Conservation (phyloP, 257 asterid species). For the Mitragyna speciosa region DNA sequence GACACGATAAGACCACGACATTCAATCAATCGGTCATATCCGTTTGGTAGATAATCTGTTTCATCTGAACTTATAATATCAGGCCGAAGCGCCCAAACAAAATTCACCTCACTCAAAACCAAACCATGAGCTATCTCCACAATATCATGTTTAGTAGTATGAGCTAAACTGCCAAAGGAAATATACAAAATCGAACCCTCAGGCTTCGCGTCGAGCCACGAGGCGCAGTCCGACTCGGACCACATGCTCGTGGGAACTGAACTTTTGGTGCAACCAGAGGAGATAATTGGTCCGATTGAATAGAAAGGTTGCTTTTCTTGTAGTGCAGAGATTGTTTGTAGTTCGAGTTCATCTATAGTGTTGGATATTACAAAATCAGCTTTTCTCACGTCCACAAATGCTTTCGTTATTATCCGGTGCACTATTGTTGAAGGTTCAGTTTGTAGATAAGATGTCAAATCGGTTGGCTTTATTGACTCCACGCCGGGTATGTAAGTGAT, state of each 20-base stretch:
- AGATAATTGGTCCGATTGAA: constrained; percentile 54
- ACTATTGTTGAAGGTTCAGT: constrained; percentile 39
- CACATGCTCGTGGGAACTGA: constrained; percentile 43
- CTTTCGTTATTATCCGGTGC: no score
- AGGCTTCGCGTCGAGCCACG: constrained; percentile 37
- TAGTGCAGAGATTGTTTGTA: constrained; percentile 48
- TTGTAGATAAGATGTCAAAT: constrained; percentile 62
- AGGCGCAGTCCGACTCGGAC: constrained; percentile 45
- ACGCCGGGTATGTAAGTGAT: constrained; percentile 76
- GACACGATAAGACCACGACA: constrained; percentile 54
- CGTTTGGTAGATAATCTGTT: not conserved
- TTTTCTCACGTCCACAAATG: no score
- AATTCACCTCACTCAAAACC: constrained; percentile 46
- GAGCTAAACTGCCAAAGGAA: constrained; percentile 57
- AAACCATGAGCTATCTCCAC: constrained; percentile 67
- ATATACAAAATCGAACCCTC: constrained; percentile 40
- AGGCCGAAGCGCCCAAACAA: constrained; percentile 64
- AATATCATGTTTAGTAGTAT: constrained; percentile 50
- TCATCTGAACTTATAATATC: constrained; percentile 38
- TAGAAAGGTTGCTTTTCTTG: constrained; percentile 47
- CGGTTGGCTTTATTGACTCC: constrained; percentile 49
- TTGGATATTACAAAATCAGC: constrained; percentile 64
- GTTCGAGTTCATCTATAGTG: constrained; percentile 64
- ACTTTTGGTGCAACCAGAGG: constrained; percentile 30
- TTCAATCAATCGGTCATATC: constrained; percentile 5